Percentiles rank a stretch among this genome's conserved stretches.
Evolutionary conservation across 2,329 filamentous ascomycete genomes (phyloP).

Genomic region (Herpotrichia juniperi): DNA sequence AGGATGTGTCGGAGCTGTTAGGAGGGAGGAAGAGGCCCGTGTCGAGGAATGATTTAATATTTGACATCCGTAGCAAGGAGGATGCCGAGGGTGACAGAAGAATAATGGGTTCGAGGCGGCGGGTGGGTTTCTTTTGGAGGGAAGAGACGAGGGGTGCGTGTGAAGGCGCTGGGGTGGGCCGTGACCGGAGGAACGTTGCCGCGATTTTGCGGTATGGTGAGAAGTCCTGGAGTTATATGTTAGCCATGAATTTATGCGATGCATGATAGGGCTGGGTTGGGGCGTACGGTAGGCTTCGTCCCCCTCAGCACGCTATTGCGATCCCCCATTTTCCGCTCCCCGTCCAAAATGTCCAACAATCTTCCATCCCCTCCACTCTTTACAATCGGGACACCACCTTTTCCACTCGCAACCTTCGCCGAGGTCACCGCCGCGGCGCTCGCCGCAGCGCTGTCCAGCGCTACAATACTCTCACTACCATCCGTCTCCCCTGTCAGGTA

Average conservation of each 20-base stretch:
- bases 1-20: slow-evolving; percentile 67
- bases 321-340: slow-evolving; percentile 90
- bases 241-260: slow-evolving; percentile 16
- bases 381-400: slow-evolving; percentile 50
- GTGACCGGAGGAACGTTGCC: slow-evolving; percentile 70
- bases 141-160: slow-evolving; percentile 47
- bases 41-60: slow-evolving; percentile 93
- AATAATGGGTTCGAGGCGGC: slow-evolving; percentile 78
- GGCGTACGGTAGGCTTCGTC: slow-evolving; percentile 80
- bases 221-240: slow-evolving; percentile 72
- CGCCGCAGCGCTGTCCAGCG: slow-evolving; percentile 68
- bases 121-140: slow-evolving; percentile 47
- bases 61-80: slow-evolving; percentile 91
- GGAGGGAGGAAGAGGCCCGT: slow-evolving; percentile 80
- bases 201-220: slow-evolving; percentile 89
- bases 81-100: slow-evolving; percentile 95
- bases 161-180: slow-evolving; percentile 50
- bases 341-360: slow-evolving; percentile 89
- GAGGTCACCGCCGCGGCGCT: slow-evolving; percentile 56
- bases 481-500: slow-evolving; percentile 87
- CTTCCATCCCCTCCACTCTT: slow-evolving; percentile 61
- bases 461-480: slow-evolving; percentile 89
- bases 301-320: slow-evolving; percentile 87
- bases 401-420: slow-evolving; percentile 58
- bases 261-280: not conserved